Evolutionary conservation across 2,329 filamentous ascomycete species (phyloP).

Genomic region (Hyphodiscus sp.): DNA sequence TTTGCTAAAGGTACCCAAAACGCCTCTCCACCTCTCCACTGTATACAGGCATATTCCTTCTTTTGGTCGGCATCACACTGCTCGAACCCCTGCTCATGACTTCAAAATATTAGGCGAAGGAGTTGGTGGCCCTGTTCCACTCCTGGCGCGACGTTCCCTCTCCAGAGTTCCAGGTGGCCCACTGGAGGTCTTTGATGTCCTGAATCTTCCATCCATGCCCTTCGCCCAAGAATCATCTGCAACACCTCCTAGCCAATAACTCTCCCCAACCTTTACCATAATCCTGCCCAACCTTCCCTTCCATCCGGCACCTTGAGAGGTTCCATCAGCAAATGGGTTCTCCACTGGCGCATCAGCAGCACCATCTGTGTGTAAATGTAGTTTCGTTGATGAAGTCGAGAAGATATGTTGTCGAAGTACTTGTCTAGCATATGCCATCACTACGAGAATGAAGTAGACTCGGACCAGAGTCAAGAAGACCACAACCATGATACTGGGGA

Average conservation of each 20-base stretch:
- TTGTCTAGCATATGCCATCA: slow-evolving; percentile 75
- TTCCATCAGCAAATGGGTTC: slow-evolving; percentile 63
- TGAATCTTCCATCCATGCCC: slow-evolving; percentile 55
- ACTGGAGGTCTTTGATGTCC: slow-evolving; percentile 34
- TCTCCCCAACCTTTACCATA: slow-evolving; percentile 67
- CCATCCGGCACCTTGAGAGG: slow-evolving; percentile 73
- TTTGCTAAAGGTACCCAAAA: slow-evolving; percentile 1
- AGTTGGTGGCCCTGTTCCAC: slow-evolving; percentile 34
- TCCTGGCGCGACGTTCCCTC: slow-evolving; percentile 38
- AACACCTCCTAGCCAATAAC: slow-evolving; percentile 74
- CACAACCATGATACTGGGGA: slow-evolving; percentile 74
- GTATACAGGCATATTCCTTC: not conserved
- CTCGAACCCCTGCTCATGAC: slow-evolving; percentile 7
- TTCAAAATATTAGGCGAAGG: slow-evolving; percentile 21
- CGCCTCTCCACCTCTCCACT: not conserved
- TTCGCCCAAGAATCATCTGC: slow-evolving; percentile 61
- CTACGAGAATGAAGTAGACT: slow-evolving; percentile 76
- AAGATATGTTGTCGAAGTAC: slow-evolving; percentile 66
- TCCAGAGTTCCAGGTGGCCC: slow-evolving; percentile 33
- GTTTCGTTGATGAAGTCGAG: slow-evolving; percentile 31
- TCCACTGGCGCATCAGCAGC: slow-evolving; percentile 44
- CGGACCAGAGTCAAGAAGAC: slow-evolving; percentile 66
- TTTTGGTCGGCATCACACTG: not conserved
- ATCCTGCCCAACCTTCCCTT: slow-evolving; percentile 69
- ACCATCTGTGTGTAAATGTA: slow-evolving; percentile 29